Evolutionary conservation across 2,329 filamentous ascomycete genomes (phyloP).

Genomic region (Paecilomyces sp.): DNA sequence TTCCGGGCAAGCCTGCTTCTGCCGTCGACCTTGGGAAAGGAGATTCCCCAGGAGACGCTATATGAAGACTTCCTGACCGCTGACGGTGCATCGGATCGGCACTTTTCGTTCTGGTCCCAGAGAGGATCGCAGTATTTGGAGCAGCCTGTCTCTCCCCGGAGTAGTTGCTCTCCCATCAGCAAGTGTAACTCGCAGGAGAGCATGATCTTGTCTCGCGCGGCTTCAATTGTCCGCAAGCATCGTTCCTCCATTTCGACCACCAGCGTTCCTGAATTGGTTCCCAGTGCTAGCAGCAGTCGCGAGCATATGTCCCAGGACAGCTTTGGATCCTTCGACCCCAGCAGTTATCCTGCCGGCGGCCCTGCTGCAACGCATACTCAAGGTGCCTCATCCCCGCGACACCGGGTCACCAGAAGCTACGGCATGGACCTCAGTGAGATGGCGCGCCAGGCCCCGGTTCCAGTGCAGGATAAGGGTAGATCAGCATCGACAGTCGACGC

Average conservation of each 20-base stretch:
- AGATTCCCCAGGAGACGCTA: conserved; percentile 23
- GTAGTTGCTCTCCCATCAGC: conserved; percentile 46
- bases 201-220: conserved; percentile 44
- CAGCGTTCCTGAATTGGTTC: conserved; percentile 39
- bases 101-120: conserved; percentile 39
- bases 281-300: conserved; percentile 33
- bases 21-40: conserved; percentile 22
- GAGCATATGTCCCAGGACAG: conserved; percentile 20
- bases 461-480: conserved; percentile 28
- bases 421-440: background rate
- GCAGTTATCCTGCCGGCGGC: background rate
- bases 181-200: conserved; percentile 53
- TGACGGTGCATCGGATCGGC: conserved; percentile 41
- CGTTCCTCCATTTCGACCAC: conserved; percentile 40
- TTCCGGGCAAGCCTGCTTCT: conserved; percentile 25
- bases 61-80: conserved; percentile 36
- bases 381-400: conserved; percentile 19
- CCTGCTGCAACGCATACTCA: conserved; percentile 5
- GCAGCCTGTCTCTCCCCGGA: conserved; percentile 34
- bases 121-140: conserved; percentile 34
- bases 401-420: conserved; percentile 20
- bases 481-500: conserved; percentile 28
- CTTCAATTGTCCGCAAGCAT: conserved; percentile 41
- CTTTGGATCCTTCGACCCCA: conserved; percentile 10
- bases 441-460: conserved; percentile 10